Base-by-base conservation (phyloP, 2,329 filamentous ascomycete genomes). In the Colletotrichum trifolii region DNA sequence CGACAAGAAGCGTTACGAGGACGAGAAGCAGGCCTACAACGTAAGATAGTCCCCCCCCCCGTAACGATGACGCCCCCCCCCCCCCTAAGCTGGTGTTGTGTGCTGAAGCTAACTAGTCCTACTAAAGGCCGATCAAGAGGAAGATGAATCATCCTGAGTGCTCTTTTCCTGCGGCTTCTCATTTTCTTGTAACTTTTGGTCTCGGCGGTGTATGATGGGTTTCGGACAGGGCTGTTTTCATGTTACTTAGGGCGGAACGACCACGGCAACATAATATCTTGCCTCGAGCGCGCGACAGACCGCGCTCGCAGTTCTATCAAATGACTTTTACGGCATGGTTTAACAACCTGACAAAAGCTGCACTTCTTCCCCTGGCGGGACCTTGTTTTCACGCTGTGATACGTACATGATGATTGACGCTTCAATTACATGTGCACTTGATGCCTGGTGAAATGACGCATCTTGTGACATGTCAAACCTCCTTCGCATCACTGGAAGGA, bases 1-100 rank as follows among this genome's bases (percentile, higher is more conserved):
- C 70, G 96, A 99, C 84, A 99, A 98, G 93, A 97, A 98, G 91
- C 91, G 96, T 68, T 99, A 98, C 79, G 95, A 98, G 81, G 93
- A 97, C 73, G 94, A 98, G 88, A 99, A 99, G 88, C 90, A 91
- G 71, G 92, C 88, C 70, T 99, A 97, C 86, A 90, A 93, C 75
- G 93, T 96, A 85, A 85, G 90, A 82, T 4, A 12, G 50, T 11
- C 47, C 38, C 33, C 43, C 13, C 15, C 43, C 43, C n/a, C 15
- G n/a, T 15, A 17, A 4, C 25, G 25, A 25, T 25, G 25, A 38
- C 8, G n/a, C 9, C 10, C 8, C 13, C 9, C 10, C 40, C 33
- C 33, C 17, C 34, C n/a, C 50, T 11, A 39, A 6, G 8, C 49
- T n/a, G 43, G 38, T 52, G 59, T 58, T 7, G 56, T 8, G 40